phyloP scores from a whole-genome alignment of 2,329 filamentous ascomycete genomes.

The Penicillium sp. region DNA sequence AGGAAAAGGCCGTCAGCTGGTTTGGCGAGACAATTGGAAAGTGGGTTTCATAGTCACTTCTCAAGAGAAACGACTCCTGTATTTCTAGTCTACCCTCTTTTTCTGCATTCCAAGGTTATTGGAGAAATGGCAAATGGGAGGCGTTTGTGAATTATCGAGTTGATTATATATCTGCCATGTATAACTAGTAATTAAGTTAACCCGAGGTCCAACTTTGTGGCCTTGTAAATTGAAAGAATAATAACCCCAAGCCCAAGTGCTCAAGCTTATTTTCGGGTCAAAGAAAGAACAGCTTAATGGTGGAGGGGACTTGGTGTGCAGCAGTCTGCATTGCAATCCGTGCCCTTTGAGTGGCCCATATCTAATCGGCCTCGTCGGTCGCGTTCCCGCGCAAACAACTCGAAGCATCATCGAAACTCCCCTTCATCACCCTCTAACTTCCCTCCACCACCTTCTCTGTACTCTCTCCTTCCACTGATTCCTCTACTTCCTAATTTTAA shows the following conservation, averaged over 20 bases:
- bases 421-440: slow-evolving; percentile 1
- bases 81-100: slow-evolving; percentile 6
- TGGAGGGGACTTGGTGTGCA: background rate
- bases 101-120: slow-evolving; percentile 11
- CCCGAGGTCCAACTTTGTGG: too few species aligned
- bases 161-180: background rate
- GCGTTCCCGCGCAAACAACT: slow-evolving; percentile 20
- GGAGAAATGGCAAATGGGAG: background rate
- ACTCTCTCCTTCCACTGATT: background rate
- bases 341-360: slow-evolving; percentile 9
- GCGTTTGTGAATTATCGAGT: background rate
- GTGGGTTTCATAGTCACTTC: slow-evolving; percentile 35
- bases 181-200: background rate
- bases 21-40: slow-evolving; percentile 47
- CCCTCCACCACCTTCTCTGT: slow-evolving; percentile 1
- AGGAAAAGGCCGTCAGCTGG: slow-evolving; percentile 42
- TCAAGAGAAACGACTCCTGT: background rate
- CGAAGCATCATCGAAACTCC: slow-evolving; percentile 27
- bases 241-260: too few species aligned
- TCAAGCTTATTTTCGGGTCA: too few species aligned
- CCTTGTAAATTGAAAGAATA: background rate
- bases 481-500: background rate
- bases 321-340: background rate
- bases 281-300: background rate
- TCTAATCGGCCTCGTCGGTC: slow-evolving; percentile 25